phyloP scores from a whole-genome alignment of 805 yeast genomes.

The Starmerella vitae region DNA sequence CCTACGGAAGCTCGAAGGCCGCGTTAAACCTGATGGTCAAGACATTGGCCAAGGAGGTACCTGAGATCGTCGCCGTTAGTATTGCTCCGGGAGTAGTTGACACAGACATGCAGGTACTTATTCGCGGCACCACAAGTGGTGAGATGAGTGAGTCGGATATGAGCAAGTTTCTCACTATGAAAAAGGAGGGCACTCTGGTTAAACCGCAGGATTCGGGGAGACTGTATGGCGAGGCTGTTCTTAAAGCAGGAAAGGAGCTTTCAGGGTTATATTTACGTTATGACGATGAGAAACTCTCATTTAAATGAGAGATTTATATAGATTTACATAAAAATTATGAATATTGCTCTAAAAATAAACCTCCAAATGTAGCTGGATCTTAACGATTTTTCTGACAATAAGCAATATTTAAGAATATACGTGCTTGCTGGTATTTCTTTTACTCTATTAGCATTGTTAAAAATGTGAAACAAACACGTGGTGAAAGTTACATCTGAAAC shows the following conservation, averaged over 20 bases:
- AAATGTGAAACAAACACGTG: no score
- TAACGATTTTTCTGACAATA: no score
- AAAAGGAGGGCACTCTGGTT: conserved; percentile 43
- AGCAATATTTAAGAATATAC: no score
- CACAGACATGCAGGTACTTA: conserved; percentile 74
- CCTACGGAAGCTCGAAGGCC: conserved; percentile 85
- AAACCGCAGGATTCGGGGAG: conserved; percentile 62
- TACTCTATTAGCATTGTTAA: no score
- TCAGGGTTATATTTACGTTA: conserved; percentile 61
- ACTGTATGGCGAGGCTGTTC: conserved; percentile 52
- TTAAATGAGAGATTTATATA: no score
- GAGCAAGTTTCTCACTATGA: conserved; percentile 50
- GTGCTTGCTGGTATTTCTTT: no score
- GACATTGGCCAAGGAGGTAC: conserved; percentile 57
- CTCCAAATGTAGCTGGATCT: no score
- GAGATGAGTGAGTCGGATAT: conserved; percentile 50
- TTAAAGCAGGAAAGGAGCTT: conserved; percentile 43
- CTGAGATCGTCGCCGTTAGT: conserved; percentile 44
- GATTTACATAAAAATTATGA: no score
- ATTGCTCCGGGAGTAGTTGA: conserved; percentile 94
- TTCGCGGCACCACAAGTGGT: conserved; percentile 43
- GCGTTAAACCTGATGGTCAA: conserved; percentile 67
- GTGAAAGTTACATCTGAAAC: no score
- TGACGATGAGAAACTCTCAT: no score
- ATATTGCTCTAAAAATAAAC: no score